Base-by-base conservation (phyloP, 192 early-diverging fungal species). In the Backusella australiensis region DNA sequence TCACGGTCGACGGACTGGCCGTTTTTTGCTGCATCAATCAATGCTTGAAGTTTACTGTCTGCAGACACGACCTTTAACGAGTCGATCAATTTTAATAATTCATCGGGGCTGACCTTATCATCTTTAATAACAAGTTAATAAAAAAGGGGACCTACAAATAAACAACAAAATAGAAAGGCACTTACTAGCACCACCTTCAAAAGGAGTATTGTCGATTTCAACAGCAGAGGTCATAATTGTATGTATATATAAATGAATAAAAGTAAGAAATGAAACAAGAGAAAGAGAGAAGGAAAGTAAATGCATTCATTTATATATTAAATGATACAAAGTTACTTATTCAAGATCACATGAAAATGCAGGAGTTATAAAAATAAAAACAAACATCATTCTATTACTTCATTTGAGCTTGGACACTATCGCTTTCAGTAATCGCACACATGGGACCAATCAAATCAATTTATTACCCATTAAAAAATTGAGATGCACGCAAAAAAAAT, bases 161-260 rank as follows among this genome's bases (percentile, higher is more conserved):
- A 56, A 56, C 21, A 56, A 26, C n/a, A 56, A 23, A 56, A n/a
- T 21, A 44, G 4, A 44, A 44, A 44, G 6, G 19, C 4, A 32
- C 56, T 29, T 63, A 63, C 56, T 29, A 29, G 56, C 56, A 14
- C 56, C 23, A 26, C 56, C 56, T 63, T 63, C 56, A 63, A 63
- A 63, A 63, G 56, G 56, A 63, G 56, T 63, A 63, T 63, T 63
- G 26, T 63, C 56, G 56, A 63, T 63, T 63, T 63, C 56, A 63
- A 63, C 23, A 63, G 56, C 11, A 63, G 56, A 63, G 23, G 56
- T 29, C 56, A 63, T 63, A 26, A 12, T 63, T 14, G 11, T 63
- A 17, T 63, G 21, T 56, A 8, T 56, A 21, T 44, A 23, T 21
- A 56, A 21, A 21, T 56, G n/a, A 63, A 12, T 9, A 26, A 63